A percentile compares a stretch with the other conserved stretches of the same genome.
These are phyloP conservation scores for Aspergillus melleus DNA, from an alignment of 2,329 filamentous ascomycete genomes.

Conservation along the genomic window DNA sequence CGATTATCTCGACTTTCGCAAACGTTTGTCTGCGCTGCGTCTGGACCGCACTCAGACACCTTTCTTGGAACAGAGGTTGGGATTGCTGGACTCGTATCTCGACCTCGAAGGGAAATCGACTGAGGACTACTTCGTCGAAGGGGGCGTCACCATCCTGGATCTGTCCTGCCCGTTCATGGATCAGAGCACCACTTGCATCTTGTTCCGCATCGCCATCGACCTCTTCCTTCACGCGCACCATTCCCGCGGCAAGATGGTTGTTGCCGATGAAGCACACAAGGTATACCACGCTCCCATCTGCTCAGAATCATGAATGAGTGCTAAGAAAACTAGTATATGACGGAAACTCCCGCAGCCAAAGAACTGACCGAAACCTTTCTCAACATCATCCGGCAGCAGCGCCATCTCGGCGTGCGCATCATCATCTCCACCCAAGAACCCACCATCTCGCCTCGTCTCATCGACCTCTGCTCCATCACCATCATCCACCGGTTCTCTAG, in stretches of 20 bases:
- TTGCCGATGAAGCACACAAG: conserved; percentile 77
- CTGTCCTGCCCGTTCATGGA: conserved; percentile 72
- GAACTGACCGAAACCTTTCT: conserved; percentile 60
- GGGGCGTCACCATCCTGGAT: conserved; percentile 62
- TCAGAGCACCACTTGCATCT: conserved; percentile 63
- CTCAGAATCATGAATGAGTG: neutral
- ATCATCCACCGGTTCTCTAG: conserved; percentile 70
- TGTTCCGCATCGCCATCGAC: conserved; percentile 71
- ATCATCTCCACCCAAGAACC: conserved; percentile 75
- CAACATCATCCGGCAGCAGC: conserved; percentile 64
- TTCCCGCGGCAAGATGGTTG: conserved; percentile 60
- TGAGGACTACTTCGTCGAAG: conserved; percentile 14
- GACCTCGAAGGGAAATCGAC: conserved; percentile 23
- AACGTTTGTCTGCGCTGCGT: conserved; percentile 32
- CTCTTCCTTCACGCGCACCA: conserved; percentile 61
- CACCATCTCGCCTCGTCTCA: conserved; percentile 63
- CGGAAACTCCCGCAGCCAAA: conserved; percentile 11
- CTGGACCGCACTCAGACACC: conserved; percentile 53
- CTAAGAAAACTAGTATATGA: conserved; percentile 15
- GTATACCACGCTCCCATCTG: conserved; percentile 30
- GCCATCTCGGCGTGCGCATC: conserved; percentile 64
- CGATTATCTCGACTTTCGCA: conserved; percentile 48
- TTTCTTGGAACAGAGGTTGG: conserved; percentile 61
- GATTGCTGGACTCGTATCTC: conserved; percentile 66
- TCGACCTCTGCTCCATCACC: conserved; percentile 68